These are phyloP conservation scores for Diaporthe ampelina DNA, from an alignment of 2,329 filamentous ascomycete genomes.

Conservation along the genomic window DNA sequence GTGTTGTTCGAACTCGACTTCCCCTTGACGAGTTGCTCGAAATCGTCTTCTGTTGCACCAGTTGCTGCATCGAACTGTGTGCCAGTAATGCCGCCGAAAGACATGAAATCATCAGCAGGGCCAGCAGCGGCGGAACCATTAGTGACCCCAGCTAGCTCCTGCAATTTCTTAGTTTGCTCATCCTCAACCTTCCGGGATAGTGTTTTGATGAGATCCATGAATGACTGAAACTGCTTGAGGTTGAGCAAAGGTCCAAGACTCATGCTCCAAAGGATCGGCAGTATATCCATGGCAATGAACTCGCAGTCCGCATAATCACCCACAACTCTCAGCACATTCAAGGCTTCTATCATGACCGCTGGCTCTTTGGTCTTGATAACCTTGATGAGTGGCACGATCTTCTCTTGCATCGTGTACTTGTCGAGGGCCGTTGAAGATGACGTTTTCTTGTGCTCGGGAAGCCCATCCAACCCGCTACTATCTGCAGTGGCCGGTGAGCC, in stretches of 20 bases:
- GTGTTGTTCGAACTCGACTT: constrained; percentile 59
- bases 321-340: constrained; percentile 87
- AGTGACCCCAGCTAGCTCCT: constrained; percentile 79
- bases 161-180: constrained; percentile 89
- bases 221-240: constrained; percentile 87
- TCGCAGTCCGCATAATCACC: constrained; percentile 87
- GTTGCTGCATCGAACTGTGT: constrained; percentile 67
- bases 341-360: constrained; percentile 94
- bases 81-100: constrained; percentile 77
- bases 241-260: constrained; percentile 90
- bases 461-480: constrained; percentile 82
- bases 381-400: constrained; percentile 90
- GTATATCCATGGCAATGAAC: constrained; percentile 90
- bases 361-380: constrained; percentile 98
- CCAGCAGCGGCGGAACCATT: constrained; percentile 62
- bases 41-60: constrained; percentile 77
- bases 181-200: constrained; percentile 86
- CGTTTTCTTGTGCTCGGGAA: constrained; percentile 72
- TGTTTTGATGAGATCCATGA: constrained; percentile 89
- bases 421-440: constrained; percentile 85
- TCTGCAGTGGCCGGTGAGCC: constrained; percentile 69
- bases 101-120: constrained; percentile 76
- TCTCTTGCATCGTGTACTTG: constrained; percentile 98
- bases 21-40: constrained; percentile 91
- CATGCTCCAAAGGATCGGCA: constrained; percentile 93